Conservation (phyloP, 768 basidiomycete species). For the Rhodotorula taiwanensis region DNA sequence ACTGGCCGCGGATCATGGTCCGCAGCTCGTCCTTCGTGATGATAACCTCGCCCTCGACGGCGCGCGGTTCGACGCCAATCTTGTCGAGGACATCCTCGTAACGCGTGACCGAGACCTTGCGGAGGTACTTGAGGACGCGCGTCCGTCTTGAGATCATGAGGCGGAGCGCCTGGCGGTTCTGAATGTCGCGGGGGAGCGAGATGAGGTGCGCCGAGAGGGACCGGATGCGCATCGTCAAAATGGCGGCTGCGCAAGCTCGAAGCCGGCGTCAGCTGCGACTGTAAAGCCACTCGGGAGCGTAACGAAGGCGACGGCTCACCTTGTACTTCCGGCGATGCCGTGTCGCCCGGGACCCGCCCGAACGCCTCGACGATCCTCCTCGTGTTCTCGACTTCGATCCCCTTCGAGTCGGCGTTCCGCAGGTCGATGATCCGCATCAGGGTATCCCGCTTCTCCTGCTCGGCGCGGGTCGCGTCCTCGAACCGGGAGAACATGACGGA, state of each 20-base stretch:
- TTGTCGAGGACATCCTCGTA: slow-evolving; percentile 67
- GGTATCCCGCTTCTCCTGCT: slow-evolving; percentile 43
- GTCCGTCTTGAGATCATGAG: slow-evolving; percentile 74
- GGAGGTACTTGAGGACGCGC: slow-evolving; percentile 72
- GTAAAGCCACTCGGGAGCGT: no score
- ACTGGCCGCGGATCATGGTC: slow-evolving; percentile 27
- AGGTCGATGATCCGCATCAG: slow-evolving; percentile 72
- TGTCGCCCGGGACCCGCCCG: slow-evolving; percentile 65
- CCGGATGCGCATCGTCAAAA: slow-evolving; percentile 78
- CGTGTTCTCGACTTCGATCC: slow-evolving; percentile 81
- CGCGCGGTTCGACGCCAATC: slow-evolving; percentile 66
- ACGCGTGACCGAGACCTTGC: slow-evolving; percentile 56
- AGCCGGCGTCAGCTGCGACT: no score
- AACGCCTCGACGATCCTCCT: slow-evolving; percentile 70
- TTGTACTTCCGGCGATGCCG: slow-evolving; percentile 83
- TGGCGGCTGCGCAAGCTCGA: slow-evolving; percentile 59
- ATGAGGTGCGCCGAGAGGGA: slow-evolving; percentile 67
- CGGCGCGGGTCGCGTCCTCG: slow-evolving; percentile 25
- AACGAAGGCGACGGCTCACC: slow-evolving; percentile 52
- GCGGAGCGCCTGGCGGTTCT: slow-evolving; percentile 67
- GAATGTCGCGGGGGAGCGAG: slow-evolving; percentile 61
- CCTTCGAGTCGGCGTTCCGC: slow-evolving; percentile 75
- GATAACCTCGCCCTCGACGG: slow-evolving; percentile 84
- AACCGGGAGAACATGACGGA: slow-evolving; percentile 18
- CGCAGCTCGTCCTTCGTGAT: slow-evolving; percentile 45